Evolutionary conservation across 345 rosid genomes (phyloP).

Genomic region (Melaleuca quinquenervia): DNA sequence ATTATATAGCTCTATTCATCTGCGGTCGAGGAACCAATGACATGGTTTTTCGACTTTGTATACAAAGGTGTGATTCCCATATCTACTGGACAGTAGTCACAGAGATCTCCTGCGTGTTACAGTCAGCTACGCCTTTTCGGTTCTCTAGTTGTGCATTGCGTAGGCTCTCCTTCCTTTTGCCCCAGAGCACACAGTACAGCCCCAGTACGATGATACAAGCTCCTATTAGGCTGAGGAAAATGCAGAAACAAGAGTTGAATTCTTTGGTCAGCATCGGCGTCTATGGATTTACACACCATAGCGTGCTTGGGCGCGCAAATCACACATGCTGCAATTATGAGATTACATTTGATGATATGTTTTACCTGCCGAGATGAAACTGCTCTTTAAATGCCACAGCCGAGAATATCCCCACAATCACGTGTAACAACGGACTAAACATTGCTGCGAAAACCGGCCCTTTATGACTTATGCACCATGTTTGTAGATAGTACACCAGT

Average conservation of each 20-base stretch:
- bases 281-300: background rate
- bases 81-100: background rate
- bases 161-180: slow-evolving; percentile 15
- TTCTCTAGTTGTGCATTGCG: background rate
- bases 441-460: slow-evolving; percentile 38
- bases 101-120: background rate
- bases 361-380: slow-evolving; percentile 27
- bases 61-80: background rate
- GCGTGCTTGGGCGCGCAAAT: background rate
- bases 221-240: slow-evolving; percentile 14
- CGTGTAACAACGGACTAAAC: slow-evolving; percentile 19
- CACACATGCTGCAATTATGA: background rate
- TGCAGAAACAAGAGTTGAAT: background rate
- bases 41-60: background rate
- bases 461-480: slow-evolving; percentile 24
- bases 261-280: background rate
- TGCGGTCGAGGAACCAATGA: background rate
- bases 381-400: slow-evolving; percentile 32
- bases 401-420: slow-evolving; percentile 27
- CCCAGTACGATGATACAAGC: slow-evolving; percentile 21
- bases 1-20: background rate
- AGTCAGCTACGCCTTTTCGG: background rate
- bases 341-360: background rate
- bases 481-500: slow-evolving; percentile 15
- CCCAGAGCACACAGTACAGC: slow-evolving; percentile 26